A percentile compares a stretch with the other conserved stretches of the same genome.
Evolutionary conservation across 2,329 filamentous ascomycete genomes (phyloP).

Genomic region (Penicillium aurantiogriseum): DNA sequence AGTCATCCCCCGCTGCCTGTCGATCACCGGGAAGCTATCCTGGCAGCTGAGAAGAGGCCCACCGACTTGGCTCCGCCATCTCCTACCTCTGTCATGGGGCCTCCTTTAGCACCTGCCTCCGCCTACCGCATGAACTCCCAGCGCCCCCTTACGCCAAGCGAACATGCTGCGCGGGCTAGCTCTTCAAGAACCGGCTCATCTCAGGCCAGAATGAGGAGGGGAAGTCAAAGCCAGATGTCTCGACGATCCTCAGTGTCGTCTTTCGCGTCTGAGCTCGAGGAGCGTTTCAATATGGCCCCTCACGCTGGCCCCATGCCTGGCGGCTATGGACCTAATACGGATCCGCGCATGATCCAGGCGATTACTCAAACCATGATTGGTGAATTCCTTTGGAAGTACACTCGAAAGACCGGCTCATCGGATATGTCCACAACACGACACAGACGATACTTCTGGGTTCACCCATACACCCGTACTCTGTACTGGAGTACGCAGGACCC

Average conservation of each 20-base stretch:
- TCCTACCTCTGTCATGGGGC: constrained; percentile 66
- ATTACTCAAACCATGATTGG: constrained; percentile 99
- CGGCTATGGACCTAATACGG: constrained; percentile 70
- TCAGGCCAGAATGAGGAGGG: constrained; percentile 53
- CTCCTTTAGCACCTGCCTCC: constrained; percentile 79
- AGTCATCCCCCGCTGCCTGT: constrained; percentile 70
- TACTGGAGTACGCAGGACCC: constrained; percentile 97
- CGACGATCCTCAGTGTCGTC: constrained; percentile 88
- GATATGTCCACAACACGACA: constrained; percentile 88
- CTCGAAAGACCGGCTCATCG: constrained; percentile 84
- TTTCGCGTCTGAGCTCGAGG: constrained; percentile 90
- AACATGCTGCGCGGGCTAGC: constrained; percentile 46
- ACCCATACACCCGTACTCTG: constrained; percentile 91
- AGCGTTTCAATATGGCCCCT: constrained; percentile 75
- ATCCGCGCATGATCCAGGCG: constrained; percentile 97
- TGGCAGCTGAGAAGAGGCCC: constrained; percentile 67
- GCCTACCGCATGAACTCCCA: constrained; percentile 56
- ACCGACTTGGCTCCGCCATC: constrained; percentile 46
- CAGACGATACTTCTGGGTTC: constrained; percentile 97
- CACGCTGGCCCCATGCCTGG: constrained; percentile 50
- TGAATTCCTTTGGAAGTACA: constrained; percentile 99
- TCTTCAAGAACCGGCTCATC: constrained; percentile 54
- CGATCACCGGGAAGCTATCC: constrained; percentile 82
- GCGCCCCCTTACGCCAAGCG: constrained; percentile 62
- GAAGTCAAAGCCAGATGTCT: constrained; percentile 48